Evolutionary conservation across 148 eudicot species (phyloP).

Genomic region (Rhododendron molle): DNA sequence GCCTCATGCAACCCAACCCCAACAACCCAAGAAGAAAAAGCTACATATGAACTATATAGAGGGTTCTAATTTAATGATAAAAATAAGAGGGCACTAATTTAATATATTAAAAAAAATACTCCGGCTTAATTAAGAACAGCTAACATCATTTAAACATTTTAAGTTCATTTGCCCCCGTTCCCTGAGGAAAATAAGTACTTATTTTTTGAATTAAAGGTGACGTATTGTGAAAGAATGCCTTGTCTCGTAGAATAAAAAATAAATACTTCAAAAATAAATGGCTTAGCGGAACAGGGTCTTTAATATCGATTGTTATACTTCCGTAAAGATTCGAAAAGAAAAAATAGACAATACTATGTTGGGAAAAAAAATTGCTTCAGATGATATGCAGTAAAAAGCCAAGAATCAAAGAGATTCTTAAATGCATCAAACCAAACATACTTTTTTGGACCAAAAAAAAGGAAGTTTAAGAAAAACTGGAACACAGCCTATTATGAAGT

Average conservation of each 20-base stretch:
- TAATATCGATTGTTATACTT: background rate
- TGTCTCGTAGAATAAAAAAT: too few species aligned
- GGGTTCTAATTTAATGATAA: background rate
- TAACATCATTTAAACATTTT: background rate
- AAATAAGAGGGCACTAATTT: background rate
- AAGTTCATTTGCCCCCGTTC: background rate
- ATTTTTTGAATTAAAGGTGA: too few species aligned
- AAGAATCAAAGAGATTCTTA: background rate
- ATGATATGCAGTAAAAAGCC: background rate
- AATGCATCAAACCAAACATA: background rate
- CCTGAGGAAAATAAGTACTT: too few species aligned
- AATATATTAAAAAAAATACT: background rate
- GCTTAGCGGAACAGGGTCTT: too few species aligned
- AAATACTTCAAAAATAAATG: too few species aligned
- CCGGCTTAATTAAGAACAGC: background rate
- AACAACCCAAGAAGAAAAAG: constrained; percentile 3
- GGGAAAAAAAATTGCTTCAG: background rate
- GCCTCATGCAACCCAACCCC: constrained; percentile 10
- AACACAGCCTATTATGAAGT: too few species aligned
- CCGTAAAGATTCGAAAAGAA: background rate
- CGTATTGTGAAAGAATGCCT: too few species aligned
- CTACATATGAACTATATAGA: background rate
- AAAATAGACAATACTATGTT: background rate
- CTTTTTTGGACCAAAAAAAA: too few species aligned
- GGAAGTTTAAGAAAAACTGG: too few species aligned